phyloP scores from a whole-genome alignment of 495 filamentous ascomycete genomes.

The Hypoxylon intermedium region DNA sequence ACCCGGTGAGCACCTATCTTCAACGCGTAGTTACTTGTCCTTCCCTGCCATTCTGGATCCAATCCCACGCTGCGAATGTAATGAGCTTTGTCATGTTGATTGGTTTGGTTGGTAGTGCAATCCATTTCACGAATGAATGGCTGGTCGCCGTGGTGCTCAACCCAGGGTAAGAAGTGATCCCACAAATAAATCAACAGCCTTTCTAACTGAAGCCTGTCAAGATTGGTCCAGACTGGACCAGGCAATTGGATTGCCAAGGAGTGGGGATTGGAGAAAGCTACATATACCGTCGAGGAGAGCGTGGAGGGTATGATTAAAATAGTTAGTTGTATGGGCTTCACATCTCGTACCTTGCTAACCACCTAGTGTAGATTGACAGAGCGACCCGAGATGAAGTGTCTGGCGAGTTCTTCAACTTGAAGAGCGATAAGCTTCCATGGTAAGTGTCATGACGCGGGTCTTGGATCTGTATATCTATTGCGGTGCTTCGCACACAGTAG shows the following conservation, averaged over 20 bases:
- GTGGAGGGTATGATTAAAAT: constrained; percentile 11
- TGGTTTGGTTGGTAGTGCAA: neutral
- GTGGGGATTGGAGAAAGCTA: constrained; percentile 14
- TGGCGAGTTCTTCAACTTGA: constrained; percentile 8
- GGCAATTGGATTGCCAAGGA: constrained; percentile 13
- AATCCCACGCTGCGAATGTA: neutral
- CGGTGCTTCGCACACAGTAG: neutral
- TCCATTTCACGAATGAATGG: constrained; percentile 2
- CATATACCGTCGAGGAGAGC: constrained; percentile 11
- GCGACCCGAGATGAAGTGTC: constrained; percentile 8
- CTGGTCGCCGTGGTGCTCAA: neutral
- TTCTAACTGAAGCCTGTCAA: constrained; percentile 4
- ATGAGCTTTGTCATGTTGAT: neutral
- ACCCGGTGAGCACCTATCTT: neutral
- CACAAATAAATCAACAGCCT: neutral
- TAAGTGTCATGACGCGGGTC: constrained; percentile 1
- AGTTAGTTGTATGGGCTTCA: neutral
- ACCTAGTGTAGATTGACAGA: neutral
- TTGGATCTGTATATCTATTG: neutral
- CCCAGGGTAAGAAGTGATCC: constrained; percentile 1
- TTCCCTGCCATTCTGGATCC: neutral
- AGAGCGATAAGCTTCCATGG: constrained; percentile 3
- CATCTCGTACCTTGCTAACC: neutral
- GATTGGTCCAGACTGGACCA: constrained; percentile 4
- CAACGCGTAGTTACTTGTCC: neutral